A percentile compares a stretch with the other conserved stretches of the same genome.
These are phyloP conservation scores for Aspergillus texensis DNA, from an alignment of 2,329 filamentous ascomycete genomes.

Conservation along the genomic window DNA sequence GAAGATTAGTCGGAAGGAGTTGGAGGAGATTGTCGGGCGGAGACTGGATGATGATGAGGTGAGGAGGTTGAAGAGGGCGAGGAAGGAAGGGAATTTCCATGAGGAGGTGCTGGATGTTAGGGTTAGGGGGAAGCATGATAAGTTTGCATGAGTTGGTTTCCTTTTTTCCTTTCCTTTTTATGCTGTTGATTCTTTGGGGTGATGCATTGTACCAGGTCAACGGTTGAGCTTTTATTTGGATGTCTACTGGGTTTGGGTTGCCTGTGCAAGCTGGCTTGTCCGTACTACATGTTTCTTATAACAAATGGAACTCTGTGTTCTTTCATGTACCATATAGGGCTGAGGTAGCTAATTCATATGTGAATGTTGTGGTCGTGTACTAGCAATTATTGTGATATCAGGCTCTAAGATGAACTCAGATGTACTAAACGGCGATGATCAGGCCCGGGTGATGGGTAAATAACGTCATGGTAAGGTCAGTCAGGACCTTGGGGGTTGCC, in stretches of 20 bases:
- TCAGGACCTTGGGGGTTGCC: conserved; percentile 11
- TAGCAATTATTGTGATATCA: background rate
- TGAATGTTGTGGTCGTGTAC: background rate
- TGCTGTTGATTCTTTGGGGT: background rate
- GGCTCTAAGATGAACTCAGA: background rate
- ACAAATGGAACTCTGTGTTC: background rate
- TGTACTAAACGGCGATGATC: too few relatives aligned
- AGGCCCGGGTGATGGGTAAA: background rate
- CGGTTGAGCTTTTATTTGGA: background rate
- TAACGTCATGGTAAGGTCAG: background rate
- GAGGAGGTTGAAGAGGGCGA: conserved; percentile 3
- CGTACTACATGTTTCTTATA: background rate
- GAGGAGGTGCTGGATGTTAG: conserved; percentile 23
- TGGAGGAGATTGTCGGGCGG: conserved; percentile 9
- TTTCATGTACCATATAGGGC: background rate
- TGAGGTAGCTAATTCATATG: background rate
- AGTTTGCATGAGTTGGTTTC: conserved; percentile 20
- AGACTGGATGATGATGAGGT: conserved; percentile 3
- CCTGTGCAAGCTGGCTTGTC: background rate
- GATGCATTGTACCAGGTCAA: background rate
- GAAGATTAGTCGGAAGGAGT: conserved; percentile 67
- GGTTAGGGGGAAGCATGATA: conserved; percentile 24
- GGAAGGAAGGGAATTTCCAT: conserved; percentile 16
- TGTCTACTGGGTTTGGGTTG: background rate
- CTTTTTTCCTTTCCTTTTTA: background rate